phyloP scores from a whole-genome alignment of 1,139 yeast species.

The Lodderomyces jiufengensis region DNA sequence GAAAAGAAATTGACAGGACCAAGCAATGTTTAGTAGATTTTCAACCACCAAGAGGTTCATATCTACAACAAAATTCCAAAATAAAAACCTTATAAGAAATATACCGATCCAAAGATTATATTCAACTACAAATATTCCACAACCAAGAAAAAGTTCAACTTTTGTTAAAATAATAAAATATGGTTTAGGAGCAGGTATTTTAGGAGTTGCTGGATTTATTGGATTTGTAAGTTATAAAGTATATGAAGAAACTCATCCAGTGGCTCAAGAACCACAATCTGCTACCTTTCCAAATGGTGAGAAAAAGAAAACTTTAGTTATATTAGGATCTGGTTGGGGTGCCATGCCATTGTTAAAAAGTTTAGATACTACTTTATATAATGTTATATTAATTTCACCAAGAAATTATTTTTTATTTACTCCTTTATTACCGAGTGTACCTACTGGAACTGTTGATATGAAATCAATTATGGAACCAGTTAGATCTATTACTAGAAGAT shows the following conservation, averaged over 20 bases:
- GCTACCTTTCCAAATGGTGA: conserved; percentile 61
- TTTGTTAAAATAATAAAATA: conserved; percentile 4
- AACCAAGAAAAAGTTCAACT: neutral
- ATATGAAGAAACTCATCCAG: conserved; percentile 60
- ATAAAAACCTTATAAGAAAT: neutral
- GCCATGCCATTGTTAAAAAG: conserved; percentile 74
- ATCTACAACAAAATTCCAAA: neutral
- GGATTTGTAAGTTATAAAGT: conserved; percentile 54
- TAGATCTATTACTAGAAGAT: conserved; percentile 61
- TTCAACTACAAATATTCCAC: neutral
- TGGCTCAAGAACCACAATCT: conserved; percentile 50
- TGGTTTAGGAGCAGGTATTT: conserved; percentile 4
- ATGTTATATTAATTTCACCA: conserved; percentile 85
- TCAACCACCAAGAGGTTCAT: conserved; percentile 3
- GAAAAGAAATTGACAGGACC: too few species aligned
- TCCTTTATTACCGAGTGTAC: conserved; percentile 86
- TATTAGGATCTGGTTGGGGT: conserved; percentile 95
- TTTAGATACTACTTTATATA: conserved; percentile 79
- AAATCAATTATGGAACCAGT: conserved; percentile 88
- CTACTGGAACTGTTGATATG: conserved; percentile 87
- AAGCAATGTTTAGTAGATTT: conserved; percentile 2
- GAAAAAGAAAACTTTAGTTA: conserved; percentile 79
- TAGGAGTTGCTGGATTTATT: conserved; percentile 22
- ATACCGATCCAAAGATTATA: neutral
- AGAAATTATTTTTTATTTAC: conserved; percentile 92